Evolutionary conservation across 2,329 filamentous ascomycete species (phyloP).

Genomic region (Chaetomiaceae sp.): DNA sequence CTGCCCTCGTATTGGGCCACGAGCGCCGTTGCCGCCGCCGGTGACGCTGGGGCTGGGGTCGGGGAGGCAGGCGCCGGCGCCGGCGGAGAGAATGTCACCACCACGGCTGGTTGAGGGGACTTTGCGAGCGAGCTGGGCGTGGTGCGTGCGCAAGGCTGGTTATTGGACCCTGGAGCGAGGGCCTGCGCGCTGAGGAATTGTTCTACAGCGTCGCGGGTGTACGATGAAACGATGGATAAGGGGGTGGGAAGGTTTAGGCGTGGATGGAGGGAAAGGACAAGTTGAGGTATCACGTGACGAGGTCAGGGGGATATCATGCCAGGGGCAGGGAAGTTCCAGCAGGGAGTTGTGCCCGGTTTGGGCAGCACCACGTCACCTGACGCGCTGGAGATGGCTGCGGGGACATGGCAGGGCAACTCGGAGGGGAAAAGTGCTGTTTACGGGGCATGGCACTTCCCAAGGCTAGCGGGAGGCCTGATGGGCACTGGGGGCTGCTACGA

Average conservation of each 20-base stretch:
- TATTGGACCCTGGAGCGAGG: no score
- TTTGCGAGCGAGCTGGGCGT: no score
- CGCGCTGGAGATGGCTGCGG: conserved; percentile 2
- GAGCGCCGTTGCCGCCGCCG: background rate
- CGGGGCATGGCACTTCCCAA: background rate
- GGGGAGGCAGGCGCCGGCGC: no score
- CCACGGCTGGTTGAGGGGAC: no score
- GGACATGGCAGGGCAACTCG: background rate
- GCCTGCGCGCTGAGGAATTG: no score
- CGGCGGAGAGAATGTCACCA: no score
- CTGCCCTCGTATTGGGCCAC: conserved; percentile 23
- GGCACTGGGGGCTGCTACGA: background rate
- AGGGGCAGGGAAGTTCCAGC: background rate
- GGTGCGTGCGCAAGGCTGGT: no score
- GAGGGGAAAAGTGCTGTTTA: conserved; percentile 2
- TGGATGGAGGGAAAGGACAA: background rate
- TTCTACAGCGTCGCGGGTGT: no score
- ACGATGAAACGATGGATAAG: no score
- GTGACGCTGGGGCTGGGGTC: background rate
- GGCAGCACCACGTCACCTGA: conserved; percentile 29
- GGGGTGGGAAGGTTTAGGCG: background rate
- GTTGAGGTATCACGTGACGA: conserved; percentile 19
- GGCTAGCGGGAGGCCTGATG: background rate
- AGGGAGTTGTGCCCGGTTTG: conserved; percentile 4
- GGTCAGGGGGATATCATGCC: background rate